phyloP scores from a whole-genome alignment of 805 yeast genomes.

The Phaffomyces opuntiae region DNA sequence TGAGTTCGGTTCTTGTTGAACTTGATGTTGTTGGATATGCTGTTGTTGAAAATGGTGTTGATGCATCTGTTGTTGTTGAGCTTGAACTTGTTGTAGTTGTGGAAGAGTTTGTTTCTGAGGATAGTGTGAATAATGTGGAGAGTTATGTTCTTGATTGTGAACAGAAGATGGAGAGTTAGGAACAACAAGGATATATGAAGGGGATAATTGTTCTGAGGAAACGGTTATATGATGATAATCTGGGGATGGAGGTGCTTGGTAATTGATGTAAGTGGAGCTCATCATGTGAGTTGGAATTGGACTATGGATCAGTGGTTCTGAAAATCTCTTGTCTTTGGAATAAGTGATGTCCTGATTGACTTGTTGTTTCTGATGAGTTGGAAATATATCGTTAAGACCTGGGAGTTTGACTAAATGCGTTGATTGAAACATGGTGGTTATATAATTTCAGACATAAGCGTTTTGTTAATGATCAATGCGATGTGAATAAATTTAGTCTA shows the following conservation, averaged over 20 bases:
- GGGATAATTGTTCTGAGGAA: too few species aligned
- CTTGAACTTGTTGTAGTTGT: not conserved
- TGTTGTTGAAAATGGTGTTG: not conserved
- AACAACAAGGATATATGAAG: not conserved
- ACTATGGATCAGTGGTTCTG: not conserved
- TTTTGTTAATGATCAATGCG: too few species aligned
- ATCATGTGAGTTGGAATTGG: not conserved
- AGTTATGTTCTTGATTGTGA: not conserved
- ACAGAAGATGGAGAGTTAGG: not conserved
- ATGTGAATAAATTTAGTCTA: too few species aligned
- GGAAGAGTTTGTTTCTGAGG: not conserved
- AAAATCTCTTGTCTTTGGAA: too few species aligned
- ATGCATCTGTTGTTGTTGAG: not conserved
- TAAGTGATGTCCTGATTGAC: not conserved
- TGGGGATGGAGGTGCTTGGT: too few species aligned
- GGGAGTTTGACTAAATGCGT: conserved; percentile 19
- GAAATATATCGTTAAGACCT: conserved; percentile 22
- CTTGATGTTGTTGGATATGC: not conserved
- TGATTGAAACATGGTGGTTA: not conserved
- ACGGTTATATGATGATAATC: too few species aligned
- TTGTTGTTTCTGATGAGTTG: not conserved
- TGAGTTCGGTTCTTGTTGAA: not conserved
- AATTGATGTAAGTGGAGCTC: too few species aligned
- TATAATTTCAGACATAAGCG: too few species aligned
- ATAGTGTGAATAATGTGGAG: not conserved